phyloP scores from a whole-genome alignment of 257 asterid genomes.

The Gentiana straminea region DNA sequence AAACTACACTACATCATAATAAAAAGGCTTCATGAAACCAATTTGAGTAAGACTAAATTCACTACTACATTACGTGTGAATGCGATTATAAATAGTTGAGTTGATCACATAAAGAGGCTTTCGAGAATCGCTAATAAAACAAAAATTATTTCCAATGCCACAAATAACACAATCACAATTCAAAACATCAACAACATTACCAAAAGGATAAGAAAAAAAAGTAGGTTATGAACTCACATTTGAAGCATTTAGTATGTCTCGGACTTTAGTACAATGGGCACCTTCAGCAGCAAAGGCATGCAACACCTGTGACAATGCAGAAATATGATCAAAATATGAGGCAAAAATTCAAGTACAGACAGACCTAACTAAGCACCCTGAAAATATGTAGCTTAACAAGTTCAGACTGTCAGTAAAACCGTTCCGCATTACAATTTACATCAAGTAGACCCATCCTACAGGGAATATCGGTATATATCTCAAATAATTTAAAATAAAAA shows the following conservation, averaged over 20 bases:
- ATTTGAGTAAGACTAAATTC: no score
- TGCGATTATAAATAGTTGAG: no score
- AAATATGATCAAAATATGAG: conserved; percentile 6
- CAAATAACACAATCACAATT: neutral
- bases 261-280: conserved; percentile 84
- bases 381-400: conserved; percentile 1
- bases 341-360: neutral
- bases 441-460: no score
- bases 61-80: no score
- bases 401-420: neutral
- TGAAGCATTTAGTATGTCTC: conserved; percentile 69
- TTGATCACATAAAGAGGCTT: conserved; percentile 2
- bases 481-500: neutral
- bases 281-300: conserved; percentile 98
- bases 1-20: no score
- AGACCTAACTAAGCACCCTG: neutral
- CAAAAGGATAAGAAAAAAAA: conserved; percentile 3
- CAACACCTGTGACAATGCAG: conserved; percentile 48
- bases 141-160: neutral
- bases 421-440: no score
- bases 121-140: neutral
- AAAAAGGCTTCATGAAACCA: no score
- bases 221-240: conserved; percentile 48
- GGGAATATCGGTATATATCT: neutral
- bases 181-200: neutral